These are phyloP conservation scores for Solanum piurae DNA, from an alignment of 257 asterid genomes.

Conservation along the genomic window DNA sequence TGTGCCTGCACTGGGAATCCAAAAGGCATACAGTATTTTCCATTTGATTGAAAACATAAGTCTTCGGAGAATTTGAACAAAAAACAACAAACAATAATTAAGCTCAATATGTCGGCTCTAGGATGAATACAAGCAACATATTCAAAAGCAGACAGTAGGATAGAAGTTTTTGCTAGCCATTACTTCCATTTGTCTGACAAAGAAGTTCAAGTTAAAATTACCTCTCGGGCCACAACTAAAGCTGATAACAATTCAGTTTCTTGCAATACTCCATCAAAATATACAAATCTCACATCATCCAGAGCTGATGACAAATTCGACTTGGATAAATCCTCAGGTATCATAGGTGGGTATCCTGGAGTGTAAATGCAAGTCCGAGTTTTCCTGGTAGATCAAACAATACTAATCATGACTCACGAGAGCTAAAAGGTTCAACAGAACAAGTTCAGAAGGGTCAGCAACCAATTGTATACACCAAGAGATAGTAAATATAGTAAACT, in stretches of 20 bases:
- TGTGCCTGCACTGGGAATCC: conserved; percentile 85
- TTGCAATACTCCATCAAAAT: conserved; percentile 71
- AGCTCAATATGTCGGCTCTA: background rate
- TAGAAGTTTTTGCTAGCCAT: background rate
- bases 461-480: background rate
- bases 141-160: background rate
- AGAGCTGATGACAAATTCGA: conserved; percentile 48
- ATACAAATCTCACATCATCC: conserved; percentile 61
- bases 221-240: conserved; percentile 74
- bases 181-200: background rate
- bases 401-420: background rate
- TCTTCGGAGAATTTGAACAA: background rate
- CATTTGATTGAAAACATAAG: background rate
- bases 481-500: background rate
- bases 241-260: conserved; percentile 48
- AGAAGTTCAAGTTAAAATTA: conserved; percentile 9
- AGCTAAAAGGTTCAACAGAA: background rate
- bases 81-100: background rate
- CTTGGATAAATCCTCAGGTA: conserved; percentile 66
- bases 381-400: conserved; percentile 47
- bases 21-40: conserved; percentile 24
- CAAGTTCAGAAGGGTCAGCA: background rate
- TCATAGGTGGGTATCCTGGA: conserved; percentile 90
- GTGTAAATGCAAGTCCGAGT: conserved; percentile 95
- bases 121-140: background rate